phyloP scores from a whole-genome alignment of 2,329 filamentous ascomycete genomes.

The Escovopsis sp. region DNA sequence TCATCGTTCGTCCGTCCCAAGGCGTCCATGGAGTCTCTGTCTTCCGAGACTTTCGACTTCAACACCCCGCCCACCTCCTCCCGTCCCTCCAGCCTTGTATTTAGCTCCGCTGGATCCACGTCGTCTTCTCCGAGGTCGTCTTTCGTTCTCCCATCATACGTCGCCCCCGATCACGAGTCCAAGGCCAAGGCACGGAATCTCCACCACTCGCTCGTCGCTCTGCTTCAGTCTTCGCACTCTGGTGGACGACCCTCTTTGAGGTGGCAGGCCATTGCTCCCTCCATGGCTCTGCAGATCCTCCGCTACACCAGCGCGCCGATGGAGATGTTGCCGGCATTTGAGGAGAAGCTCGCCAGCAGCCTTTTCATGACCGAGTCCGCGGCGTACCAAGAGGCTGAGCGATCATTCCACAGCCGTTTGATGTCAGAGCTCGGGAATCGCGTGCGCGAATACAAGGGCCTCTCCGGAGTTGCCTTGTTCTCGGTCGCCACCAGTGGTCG shows the following conservation, averaged over 20 bases:
- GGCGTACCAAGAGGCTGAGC: constrained; percentile 34
- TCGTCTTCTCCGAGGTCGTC: constrained; percentile 38
- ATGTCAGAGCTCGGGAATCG: constrained; percentile 32
- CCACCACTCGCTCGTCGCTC: constrained; percentile 37
- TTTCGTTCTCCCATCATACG: constrained; percentile 24
- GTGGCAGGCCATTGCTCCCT: constrained; percentile 38
- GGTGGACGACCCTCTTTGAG: constrained; percentile 27
- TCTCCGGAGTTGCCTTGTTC: constrained; percentile 40
- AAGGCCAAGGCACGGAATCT: constrained; percentile 32
- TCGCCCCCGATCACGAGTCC: constrained; percentile 25
- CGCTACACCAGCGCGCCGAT: constrained; percentile 38
- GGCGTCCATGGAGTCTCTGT: constrained; percentile 1
- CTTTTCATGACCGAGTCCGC: constrained; percentile 28
- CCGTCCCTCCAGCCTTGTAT: constrained; percentile 36
- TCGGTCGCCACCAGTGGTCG: constrained; percentile 39
- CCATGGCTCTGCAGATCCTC: constrained; percentile 43
- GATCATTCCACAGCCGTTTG: constrained; percentile 33
- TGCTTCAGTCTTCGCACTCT: constrained; percentile 36
- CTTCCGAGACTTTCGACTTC: constrained; percentile 30
- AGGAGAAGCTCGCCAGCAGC: constrained; percentile 32
- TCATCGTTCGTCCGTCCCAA: constrained; percentile 1
- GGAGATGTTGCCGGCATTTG: constrained; percentile 32
- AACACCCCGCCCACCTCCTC: constrained; percentile 28
- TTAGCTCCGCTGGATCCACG: constrained; percentile 34
- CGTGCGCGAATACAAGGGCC: constrained; percentile 36